These are phyloP conservation scores for Ceratocystis colombiana DNA, from an alignment of 2,329 filamentous ascomycete genomes.

Conservation along the genomic window DNA sequence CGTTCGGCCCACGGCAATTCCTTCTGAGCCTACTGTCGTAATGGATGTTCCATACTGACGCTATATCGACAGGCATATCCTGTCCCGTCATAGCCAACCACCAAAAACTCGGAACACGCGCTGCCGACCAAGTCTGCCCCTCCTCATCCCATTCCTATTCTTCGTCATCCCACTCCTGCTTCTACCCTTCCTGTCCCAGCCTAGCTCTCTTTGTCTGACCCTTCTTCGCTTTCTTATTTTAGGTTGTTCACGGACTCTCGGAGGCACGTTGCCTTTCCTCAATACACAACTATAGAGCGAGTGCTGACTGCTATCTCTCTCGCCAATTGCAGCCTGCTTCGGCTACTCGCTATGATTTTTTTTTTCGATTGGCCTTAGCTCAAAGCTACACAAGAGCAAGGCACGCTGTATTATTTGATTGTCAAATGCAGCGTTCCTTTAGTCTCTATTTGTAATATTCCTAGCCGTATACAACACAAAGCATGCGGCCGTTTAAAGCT, in stretches of 20 bases:
- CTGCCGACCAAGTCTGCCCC: constrained; percentile 8
- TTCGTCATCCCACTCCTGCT: background rate
- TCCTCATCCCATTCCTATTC: background rate
- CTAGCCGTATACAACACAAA: background rate
- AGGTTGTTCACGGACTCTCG: constrained; percentile 8
- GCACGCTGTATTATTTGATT: background rate
- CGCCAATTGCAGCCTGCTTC: background rate
- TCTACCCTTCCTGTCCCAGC: background rate
- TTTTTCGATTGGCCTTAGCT: background rate
- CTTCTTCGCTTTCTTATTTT: constrained; percentile 4
- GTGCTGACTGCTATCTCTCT: background rate
- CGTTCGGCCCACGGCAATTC: constrained; percentile 23
- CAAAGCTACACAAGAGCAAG: background rate
- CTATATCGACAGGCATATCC: constrained; percentile 13
- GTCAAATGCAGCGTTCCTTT: no score
- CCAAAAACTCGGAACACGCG: constrained; percentile 14
- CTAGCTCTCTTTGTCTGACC: background rate
- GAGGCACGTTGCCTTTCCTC: background rate
- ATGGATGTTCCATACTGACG: constrained; percentile 4
- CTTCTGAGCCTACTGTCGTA: constrained; percentile 9
- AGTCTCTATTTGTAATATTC: no score
- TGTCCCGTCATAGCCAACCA: constrained; percentile 7
- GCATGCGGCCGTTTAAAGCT: background rate
- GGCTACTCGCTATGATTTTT: background rate
- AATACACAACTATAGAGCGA: background rate